Conservation (phyloP, 805 yeast genomes). For the Candida qinlingensis region DNA sequence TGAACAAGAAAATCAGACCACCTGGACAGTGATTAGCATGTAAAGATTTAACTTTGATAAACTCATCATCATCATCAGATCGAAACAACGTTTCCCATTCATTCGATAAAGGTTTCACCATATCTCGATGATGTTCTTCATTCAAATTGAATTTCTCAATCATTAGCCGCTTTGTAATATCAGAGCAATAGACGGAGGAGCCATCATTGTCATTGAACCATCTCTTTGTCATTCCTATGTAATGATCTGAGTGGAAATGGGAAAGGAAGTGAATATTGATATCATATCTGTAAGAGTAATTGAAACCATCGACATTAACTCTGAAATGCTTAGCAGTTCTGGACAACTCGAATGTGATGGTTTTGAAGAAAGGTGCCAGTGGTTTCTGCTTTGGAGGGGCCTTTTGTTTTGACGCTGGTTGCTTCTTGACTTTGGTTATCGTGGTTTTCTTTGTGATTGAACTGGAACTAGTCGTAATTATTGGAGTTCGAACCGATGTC, state of each 20-base stretch:
- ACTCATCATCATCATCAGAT: constrained; percentile 23
- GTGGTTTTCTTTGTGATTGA: background rate
- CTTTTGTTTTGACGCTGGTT: constrained; percentile 26
- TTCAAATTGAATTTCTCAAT: constrained; percentile 43
- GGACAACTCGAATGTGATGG: constrained; percentile 35
- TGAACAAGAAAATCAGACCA: constrained; percentile 74
- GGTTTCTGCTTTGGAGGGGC: constrained; percentile 13
- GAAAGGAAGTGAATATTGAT: constrained; percentile 56
- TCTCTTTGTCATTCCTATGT: constrained; percentile 72
- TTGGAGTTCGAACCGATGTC: background rate
- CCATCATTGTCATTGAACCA: constrained; percentile 59
- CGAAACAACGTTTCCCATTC: background rate
- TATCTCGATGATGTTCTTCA: background rate
- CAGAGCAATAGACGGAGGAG: constrained; percentile 59
- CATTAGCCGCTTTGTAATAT: constrained; percentile 56
- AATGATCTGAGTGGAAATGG: constrained; percentile 94
- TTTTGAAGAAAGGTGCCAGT: constrained; percentile 45
- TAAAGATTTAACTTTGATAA: constrained; percentile 50
- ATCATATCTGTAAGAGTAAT: constrained; percentile 33
- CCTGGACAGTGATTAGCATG: constrained; percentile 99
- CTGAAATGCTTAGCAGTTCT: constrained; percentile 12
- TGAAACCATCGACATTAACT: constrained; percentile 66
- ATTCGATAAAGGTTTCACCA: background rate
- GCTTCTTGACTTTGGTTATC: constrained; percentile 26
- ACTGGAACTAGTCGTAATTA: too few relatives aligned